A percentile compares a stretch with the other conserved stretches of the same genome.
phyloP scores from a whole-genome alignment of 2,329 filamentous ascomycete species.

The Diaporthe eres region DNA sequence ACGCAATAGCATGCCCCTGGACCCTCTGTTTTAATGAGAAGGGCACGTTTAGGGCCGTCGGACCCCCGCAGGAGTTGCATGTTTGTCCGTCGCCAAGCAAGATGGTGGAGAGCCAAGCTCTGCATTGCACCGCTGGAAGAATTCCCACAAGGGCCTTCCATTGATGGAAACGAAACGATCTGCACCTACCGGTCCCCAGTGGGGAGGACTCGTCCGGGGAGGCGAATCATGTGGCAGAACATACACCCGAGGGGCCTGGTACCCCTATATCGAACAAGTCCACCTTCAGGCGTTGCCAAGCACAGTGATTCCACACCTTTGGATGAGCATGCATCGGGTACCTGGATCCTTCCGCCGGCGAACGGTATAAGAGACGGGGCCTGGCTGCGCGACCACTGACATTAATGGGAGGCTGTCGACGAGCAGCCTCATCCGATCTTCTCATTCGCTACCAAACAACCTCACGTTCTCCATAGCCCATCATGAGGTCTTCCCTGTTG shows the following conservation, averaged over 20 bases:
- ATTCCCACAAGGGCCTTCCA: constrained; percentile 22
- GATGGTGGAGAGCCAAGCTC: constrained; percentile 28
- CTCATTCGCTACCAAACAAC: constrained; percentile 29
- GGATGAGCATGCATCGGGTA: constrained; percentile 20
- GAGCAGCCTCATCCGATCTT: constrained; percentile 25
- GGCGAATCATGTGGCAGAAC: constrained; percentile 12
- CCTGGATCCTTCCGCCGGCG: background rate
- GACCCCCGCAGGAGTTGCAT: constrained; percentile 13
- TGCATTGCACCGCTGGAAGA: constrained; percentile 28
- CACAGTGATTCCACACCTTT: constrained; percentile 17
- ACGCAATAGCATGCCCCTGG: constrained; percentile 22
- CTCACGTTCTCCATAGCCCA: constrained; percentile 20
- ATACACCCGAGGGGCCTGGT: background rate
- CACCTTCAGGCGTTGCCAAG: constrained; percentile 26
- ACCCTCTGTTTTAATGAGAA: constrained; percentile 28
- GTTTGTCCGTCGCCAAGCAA: constrained; percentile 31
- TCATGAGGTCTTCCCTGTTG: constrained; percentile 26
- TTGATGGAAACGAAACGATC: constrained; percentile 30
- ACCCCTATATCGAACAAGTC: constrained; percentile 27
- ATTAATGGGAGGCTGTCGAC: background rate
- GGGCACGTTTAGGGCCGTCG: background rate
- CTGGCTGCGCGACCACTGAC: background rate
- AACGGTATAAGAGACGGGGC: constrained; percentile 27
- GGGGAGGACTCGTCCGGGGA: constrained; percentile 20
- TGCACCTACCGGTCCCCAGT: constrained; percentile 11